phyloP scores from a whole-genome alignment of 176 grass and related monocot species.

The Musa troglodytarum region DNA sequence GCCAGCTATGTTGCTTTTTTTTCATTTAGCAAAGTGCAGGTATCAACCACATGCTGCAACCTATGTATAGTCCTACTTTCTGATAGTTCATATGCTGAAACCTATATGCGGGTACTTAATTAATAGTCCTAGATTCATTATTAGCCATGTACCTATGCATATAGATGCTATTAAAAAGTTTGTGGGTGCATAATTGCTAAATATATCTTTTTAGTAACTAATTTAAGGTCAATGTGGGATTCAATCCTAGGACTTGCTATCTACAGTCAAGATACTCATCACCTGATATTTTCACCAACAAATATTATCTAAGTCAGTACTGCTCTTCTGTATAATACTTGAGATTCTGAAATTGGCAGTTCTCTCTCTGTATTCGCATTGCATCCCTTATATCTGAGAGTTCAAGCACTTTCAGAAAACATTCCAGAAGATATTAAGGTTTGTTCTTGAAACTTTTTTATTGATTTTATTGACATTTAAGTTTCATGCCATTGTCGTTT shows the following conservation, averaged over 20 bases:
- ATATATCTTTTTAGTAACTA: not conserved
- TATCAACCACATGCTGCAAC: not conserved
- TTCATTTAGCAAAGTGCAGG: not conserved
- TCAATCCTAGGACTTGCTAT: not conserved
- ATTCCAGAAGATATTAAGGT: slow-evolving; percentile 79
- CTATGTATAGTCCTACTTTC: too few relatives aligned
- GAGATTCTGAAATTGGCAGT: slow-evolving; percentile 38
- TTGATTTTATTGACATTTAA: not conserved
- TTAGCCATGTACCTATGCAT: too few relatives aligned
- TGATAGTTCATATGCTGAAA: too few relatives aligned
- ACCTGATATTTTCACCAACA: not conserved
- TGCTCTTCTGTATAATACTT: not conserved
- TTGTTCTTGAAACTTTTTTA: slow-evolving; percentile 1
- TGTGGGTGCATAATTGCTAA: not conserved
- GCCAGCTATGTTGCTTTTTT: not conserved
- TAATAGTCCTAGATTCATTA: too few relatives aligned
- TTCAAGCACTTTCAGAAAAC: slow-evolving; percentile 75
- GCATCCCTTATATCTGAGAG: slow-evolving; percentile 90
- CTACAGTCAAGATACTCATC: too few relatives aligned
- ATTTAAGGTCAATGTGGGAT: not conserved
- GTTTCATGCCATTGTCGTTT: not conserved
- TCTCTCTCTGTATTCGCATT: slow-evolving; percentile 94
- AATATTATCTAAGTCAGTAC: not conserved
- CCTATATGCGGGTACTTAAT: too few relatives aligned
- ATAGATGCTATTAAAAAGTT: not conserved